Conservation (phyloP, 2,329 filamentous ascomycete species). For the Periconia macrospinosa region DNA sequence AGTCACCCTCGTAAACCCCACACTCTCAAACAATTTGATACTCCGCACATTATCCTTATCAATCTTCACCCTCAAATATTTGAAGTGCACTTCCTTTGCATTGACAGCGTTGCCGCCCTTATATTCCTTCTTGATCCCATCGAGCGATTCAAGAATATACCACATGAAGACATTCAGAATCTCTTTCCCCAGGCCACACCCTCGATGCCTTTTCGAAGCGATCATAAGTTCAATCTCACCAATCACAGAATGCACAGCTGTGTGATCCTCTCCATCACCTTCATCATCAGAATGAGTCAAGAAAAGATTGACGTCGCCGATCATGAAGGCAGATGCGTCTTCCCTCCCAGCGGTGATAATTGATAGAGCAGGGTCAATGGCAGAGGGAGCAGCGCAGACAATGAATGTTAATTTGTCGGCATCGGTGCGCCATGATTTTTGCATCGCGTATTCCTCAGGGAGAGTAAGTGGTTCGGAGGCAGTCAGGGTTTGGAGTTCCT, state of each 20-base stretch:
- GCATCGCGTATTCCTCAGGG: conserved; percentile 85
- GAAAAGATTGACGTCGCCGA: conserved; percentile 67
- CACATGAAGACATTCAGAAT: conserved; percentile 69
- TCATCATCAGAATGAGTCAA: conserved; percentile 52
- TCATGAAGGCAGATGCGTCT: conserved; percentile 57
- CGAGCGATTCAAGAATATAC: conserved; percentile 63
- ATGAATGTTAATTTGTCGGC: conserved; percentile 93
- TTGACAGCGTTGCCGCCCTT: conserved; percentile 13
- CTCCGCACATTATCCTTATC: conserved; percentile 59
- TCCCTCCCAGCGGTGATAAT: conserved; percentile 29
- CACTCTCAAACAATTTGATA: conserved; percentile 61
- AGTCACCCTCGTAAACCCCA: conserved; percentile 58
- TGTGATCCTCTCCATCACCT: conserved; percentile 12
- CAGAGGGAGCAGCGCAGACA: conserved; percentile 54
- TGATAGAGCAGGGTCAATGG: not conserved
- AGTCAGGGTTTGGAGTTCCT: conserved; percentile 75
- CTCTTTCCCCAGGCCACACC: conserved; percentile 66
- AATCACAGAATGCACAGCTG: conserved; percentile 38
- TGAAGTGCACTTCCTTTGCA: conserved; percentile 26
- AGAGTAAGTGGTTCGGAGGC: conserved; percentile 83
- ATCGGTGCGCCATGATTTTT: conserved; percentile 80
- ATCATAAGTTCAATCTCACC: conserved; percentile 91
- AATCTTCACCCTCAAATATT: conserved; percentile 65
- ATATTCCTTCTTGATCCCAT: conserved; percentile 62
- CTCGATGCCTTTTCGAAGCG: conserved; percentile 59